phyloP scores from a whole-genome alignment of 495 filamentous ascomycete species.

The Tuber borchii region DNA sequence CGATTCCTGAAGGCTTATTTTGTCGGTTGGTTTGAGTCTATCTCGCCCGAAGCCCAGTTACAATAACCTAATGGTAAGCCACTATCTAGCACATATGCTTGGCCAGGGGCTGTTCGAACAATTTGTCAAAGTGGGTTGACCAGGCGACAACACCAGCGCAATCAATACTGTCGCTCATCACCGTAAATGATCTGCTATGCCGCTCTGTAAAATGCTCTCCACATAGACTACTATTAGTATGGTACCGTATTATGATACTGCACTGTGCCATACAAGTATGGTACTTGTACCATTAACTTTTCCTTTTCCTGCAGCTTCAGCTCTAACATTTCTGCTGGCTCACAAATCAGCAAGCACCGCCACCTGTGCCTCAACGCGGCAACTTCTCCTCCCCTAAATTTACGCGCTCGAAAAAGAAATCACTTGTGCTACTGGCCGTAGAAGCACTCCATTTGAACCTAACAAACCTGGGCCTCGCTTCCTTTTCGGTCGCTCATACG shows the following conservation, averaged over 20 bases:
- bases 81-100: no score
- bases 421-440: not conserved
- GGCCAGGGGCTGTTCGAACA: not conserved
- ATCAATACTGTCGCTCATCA: not conserved
- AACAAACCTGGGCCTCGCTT: not conserved
- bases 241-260: no score
- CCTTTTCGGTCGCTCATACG: not conserved
- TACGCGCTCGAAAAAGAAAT: not conserved
- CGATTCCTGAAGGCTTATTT: not conserved
- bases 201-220: not conserved
- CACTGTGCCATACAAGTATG: no score
- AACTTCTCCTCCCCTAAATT: not conserved
- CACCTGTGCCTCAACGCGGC: not conserved
- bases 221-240: not conserved
- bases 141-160: not conserved
- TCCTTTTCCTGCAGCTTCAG: not conserved
- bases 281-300: not conserved
- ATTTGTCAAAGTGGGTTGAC: not conserved
- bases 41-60: not conserved
- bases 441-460: no score
- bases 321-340: not conserved
- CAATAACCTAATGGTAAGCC: no score
- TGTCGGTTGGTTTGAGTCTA: not conserved
- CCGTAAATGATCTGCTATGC: not conserved
- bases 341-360: not conserved